Evolutionary conservation across 345 rosid genomes (phyloP).

Genomic region (Salix exigua): DNA sequence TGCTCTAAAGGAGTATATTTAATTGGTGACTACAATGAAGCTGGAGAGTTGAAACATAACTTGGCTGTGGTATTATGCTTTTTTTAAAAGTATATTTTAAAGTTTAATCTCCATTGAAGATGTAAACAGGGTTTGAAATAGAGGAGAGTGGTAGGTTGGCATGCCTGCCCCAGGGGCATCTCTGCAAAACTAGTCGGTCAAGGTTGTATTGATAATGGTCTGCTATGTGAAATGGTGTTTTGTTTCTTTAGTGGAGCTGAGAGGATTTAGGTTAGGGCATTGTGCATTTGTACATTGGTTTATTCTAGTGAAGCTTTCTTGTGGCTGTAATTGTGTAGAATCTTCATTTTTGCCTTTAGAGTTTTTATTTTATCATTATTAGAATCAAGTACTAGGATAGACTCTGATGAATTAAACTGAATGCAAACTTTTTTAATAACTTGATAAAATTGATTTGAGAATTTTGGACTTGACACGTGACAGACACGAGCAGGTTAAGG

Average conservation of each 20-base stretch:
- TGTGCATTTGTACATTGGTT: constrained; percentile 36
- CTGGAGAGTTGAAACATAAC: constrained; percentile 20
- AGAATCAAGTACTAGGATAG: no score
- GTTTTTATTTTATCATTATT: no score
- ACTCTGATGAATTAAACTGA: no score
- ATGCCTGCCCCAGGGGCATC: constrained; percentile 36
- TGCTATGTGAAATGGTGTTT: constrained; percentile 22
- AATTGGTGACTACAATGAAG: constrained; percentile 10
- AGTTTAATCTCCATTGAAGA: constrained; percentile 20
- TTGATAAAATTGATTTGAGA: no score
- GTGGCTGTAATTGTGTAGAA: constrained; percentile 1
- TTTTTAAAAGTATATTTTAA: constrained; percentile 26
- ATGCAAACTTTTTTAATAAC: no score
- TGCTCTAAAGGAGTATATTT: not conserved
- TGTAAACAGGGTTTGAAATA: constrained; percentile 19
- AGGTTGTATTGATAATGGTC: constrained; percentile 12
- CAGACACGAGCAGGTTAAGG: no score
- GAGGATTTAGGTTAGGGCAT: constrained; percentile 27
- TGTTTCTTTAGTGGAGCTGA: constrained; percentile 18
- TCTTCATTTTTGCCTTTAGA: no score
- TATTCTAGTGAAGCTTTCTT: constrained; percentile 21
- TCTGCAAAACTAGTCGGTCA: constrained; percentile 23
- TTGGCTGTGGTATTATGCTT: constrained; percentile 12
- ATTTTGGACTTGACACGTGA: no score
- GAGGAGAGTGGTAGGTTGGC: constrained; percentile 36